Evolutionary conservation across 1,284 basidiomycete genomes (phyloP).

Genomic region (Boletellus dicymbophilus): DNA sequence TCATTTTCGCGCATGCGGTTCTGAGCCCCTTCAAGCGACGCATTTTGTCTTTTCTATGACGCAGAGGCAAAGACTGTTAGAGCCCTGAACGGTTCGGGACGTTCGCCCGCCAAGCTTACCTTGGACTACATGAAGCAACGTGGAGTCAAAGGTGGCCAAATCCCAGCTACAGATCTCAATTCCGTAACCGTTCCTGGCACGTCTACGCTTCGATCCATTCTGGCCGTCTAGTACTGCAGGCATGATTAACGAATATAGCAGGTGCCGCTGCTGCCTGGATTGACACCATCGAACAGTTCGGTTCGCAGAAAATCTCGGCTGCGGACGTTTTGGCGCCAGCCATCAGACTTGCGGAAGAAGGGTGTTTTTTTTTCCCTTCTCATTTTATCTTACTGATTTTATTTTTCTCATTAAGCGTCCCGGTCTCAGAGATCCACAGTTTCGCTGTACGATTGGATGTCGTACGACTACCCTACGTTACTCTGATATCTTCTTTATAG

Average conservation of each 20-base stretch:
- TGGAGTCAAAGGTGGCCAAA: constrained; percentile 68
- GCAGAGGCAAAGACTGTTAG: constrained; percentile 79
- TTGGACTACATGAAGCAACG: constrained; percentile 73
- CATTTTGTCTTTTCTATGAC: constrained; percentile 92
- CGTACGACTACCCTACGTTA: not conserved
- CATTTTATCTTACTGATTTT: constrained; percentile 8
- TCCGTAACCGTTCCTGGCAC: constrained; percentile 90
- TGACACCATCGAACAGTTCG: constrained; percentile 84
- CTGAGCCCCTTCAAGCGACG: constrained; percentile 56
- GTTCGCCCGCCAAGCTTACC: constrained; percentile 77
- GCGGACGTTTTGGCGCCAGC: constrained; percentile 88
- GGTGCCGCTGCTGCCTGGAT: constrained; percentile 94
- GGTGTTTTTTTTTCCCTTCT: constrained; percentile 45
- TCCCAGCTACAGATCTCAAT: constrained; percentile 79
- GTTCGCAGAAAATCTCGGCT: constrained; percentile 79
- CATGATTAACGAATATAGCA: too few species aligned
- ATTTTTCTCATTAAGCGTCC: constrained; percentile 50
- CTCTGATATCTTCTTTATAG: constrained; percentile 36
- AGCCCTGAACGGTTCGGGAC: constrained; percentile 87
- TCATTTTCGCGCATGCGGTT: not conserved
- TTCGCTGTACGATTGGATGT: constrained; percentile 45
- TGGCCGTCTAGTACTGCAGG: not conserved
- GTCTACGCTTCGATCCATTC: not conserved
- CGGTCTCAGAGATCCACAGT: constrained; percentile 79
- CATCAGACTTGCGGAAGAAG: constrained; percentile 84